Evolutionary conservation across 1,139 yeast genomes (phyloP), one percentile per base, ranked within the genome.

Genomic region (Suhomyces taliae): DNA sequence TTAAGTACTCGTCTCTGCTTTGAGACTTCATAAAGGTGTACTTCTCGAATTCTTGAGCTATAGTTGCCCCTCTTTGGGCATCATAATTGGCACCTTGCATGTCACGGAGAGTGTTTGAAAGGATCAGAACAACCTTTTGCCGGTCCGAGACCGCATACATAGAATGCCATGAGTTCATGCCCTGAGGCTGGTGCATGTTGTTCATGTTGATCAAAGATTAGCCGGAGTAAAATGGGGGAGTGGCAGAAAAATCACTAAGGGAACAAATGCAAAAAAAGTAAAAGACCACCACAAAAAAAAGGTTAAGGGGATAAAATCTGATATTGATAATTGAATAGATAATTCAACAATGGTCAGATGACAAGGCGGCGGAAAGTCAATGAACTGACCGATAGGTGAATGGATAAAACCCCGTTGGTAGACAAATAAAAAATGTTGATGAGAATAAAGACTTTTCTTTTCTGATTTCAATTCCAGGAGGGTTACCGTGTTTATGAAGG

Each of bases 11-110:
- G 43, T 74, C 79, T 39, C 73, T 60, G 42, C 69, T 60, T 46
- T 60, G 66, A 8, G 76, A 61, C 51, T 71, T 72, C 58, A 66
- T 62, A 51, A 72, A 74, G 27, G 77, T 72, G 49, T 60, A 67
- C 55, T 72, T 72, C 51, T 75, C 80, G 52, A 74, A 74, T 47
- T 74, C 79, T 44, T 69, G 74, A 27, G 80, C 78, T 67, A 74
- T 70, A 36, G 62, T 59, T 19, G 69, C 63, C 26, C 76, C 77
- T 44, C 70, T 64, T 47, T 70, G 74, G 31, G 66, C 66, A 53
- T 72, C 73, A 51, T 65, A 70, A 51, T 60, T 66, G 37, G 66
- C 52, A 26, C 64, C 66, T 51, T 70, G 78, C 48, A 73, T 64
- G 39, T 73, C 78, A 49, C 70, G 67, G 43, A 75, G 64, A 3